Base-by-base conservation (phyloP, 2,329 filamentous ascomycete species). In the Pseudocercospora musae region DNA sequence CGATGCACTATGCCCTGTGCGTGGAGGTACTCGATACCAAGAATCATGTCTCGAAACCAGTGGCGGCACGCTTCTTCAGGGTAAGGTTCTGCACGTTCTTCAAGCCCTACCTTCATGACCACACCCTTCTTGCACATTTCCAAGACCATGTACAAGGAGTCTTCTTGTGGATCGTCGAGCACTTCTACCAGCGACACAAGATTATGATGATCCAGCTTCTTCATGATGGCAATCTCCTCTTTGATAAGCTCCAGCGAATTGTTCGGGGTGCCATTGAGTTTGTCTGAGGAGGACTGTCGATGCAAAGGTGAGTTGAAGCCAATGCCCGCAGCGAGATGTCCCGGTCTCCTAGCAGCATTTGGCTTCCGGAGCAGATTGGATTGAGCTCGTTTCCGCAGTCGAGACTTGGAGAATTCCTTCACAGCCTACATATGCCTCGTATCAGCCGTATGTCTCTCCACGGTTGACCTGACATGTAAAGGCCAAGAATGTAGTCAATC, bases 111-210 rank as follows among this genome's bases (percentile, higher is more conserved):
- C 72, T 93, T 94, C 93, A 98, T 98, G 57, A 97, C 86, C 21
- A 97, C 94, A 0, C 95, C 95, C 76, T 97, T 97, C 73, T 96
- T 95, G 80, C 95, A 99, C 91, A 97, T 96, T 76, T 99, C 95
- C 76, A 99, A 84, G 21, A 99, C 95, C 91, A 99, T 98, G 78
- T 97, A 99, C 11, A 99, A 79, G 2, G 93, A 96, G 76, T 99
- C 95, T 73, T 97, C 92, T 53, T 94, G 89, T 0, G 95, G 94
- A 73, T 98, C 95, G 74, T 98, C 95, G 57, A 99, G 81, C 2
- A 99, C 95, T 77, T 99, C 95, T 68, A 96, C 91, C 56, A 99
- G 80, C 50, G 90, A 88, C 13, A 98, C 94, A n/a, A 99, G 81
- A 73, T 98, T 99, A 27, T 88, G 89, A 73, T 99, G 95, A 73